phyloP scores from a whole-genome alignment of 2,329 filamentous ascomycete genomes.

The Helminthosporium solani region DNA sequence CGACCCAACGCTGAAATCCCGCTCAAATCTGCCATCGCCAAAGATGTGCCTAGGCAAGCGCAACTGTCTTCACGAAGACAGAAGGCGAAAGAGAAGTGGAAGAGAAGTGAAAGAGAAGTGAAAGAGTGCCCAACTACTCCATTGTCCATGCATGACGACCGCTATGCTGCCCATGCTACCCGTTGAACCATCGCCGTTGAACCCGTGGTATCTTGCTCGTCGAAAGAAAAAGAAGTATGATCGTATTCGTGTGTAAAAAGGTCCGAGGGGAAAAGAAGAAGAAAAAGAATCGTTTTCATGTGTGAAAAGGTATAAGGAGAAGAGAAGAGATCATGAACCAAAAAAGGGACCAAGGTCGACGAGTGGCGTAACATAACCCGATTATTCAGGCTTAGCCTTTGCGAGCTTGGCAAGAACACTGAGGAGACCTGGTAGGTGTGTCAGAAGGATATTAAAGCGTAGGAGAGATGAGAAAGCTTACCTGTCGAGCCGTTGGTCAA shows the following conservation, averaged over 20 bases:
- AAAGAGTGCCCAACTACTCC: no score
- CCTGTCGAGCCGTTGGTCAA: conserved; percentile 90
- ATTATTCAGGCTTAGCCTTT: conserved; percentile 12
- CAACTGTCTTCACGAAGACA: no score
- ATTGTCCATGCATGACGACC: background rate
- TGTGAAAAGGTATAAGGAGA: background rate
- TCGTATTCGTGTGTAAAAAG: background rate
- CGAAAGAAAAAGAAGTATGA: background rate
- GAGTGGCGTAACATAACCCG: background rate
- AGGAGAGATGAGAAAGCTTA: conserved; percentile 46
- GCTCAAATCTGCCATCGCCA: no score
- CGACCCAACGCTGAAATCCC: no score
- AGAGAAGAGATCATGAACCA: background rate
- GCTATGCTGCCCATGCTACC: background rate
- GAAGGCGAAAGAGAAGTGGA: no score
- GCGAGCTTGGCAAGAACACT: conserved; percentile 31
- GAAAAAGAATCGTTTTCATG: background rate
- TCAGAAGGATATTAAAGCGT: conserved; percentile 8
- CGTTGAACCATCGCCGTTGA: background rate
- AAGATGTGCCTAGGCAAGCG: no score
- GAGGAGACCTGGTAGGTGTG: conserved; percentile 26
- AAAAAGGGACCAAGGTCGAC: background rate
- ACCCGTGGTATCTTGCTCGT: background rate
- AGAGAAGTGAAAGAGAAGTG: no score
- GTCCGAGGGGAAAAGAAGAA: background rate